Evolutionary conservation across 768 basidiomycete genomes (phyloP).

Genomic region (Lepiota venenata): DNA sequence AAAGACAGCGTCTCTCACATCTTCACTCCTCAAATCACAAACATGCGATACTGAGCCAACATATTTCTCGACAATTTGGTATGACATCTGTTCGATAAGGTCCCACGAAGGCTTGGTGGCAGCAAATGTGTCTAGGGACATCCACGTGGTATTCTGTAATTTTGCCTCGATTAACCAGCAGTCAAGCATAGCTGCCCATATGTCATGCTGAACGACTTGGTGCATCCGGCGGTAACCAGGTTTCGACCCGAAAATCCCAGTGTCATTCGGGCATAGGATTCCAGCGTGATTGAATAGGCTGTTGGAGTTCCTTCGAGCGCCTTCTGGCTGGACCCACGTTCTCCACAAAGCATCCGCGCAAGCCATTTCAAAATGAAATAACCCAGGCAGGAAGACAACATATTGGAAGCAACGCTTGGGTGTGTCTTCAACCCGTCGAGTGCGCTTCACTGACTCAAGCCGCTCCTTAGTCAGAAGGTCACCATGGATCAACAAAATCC

Average conservation of each 20-base stretch:
- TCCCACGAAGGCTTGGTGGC: constrained; percentile 19
- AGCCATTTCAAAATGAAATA: constrained; percentile 18
- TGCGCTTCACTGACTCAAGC: neutral
- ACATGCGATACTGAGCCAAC: too few species aligned
- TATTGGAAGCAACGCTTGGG: constrained; percentile 9
- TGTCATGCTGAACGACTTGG: constrained; percentile 22
- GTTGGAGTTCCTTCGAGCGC: neutral
- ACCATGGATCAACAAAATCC: neutral
- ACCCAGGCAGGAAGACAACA: constrained; percentile 9
- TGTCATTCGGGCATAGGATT: constrained; percentile 18
- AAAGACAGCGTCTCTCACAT: too few species aligned
- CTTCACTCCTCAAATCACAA: too few species aligned
- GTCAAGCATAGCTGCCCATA: constrained; percentile 17
- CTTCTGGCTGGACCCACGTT: constrained; percentile 8
- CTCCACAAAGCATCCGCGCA: constrained; percentile 13
- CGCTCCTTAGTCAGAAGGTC: constrained; percentile 3
- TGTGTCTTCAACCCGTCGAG: neutral
- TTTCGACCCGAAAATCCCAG: constrained; percentile 19
- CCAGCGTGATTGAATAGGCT: neutral
- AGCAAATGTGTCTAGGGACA: constrained; percentile 19
- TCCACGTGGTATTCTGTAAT: too few species aligned
- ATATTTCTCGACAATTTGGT: constrained; percentile 15
- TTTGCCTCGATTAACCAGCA: constrained; percentile 18
- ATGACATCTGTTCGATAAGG: constrained; percentile 19
- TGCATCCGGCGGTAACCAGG: constrained; percentile 27